phyloP scores from a whole-genome alignment of 176 grass and related monocot genomes.

The Rhynchospora breviuscula region DNA sequence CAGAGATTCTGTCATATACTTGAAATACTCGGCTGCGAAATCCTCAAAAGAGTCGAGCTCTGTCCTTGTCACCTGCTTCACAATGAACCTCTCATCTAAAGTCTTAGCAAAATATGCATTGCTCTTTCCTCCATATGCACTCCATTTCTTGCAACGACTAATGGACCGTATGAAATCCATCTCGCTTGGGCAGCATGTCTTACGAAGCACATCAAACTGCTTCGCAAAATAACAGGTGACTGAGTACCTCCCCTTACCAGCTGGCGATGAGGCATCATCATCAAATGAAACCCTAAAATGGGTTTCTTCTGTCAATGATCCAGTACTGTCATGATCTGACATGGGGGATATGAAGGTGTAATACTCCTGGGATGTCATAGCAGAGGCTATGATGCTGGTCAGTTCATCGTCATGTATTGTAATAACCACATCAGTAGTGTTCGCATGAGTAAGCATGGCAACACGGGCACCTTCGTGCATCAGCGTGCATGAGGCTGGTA shows the following conservation, averaged over 20 bases:
- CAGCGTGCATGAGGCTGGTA: slow-evolving; percentile 39
- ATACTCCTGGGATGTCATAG: slow-evolving; percentile 74
- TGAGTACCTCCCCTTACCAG: slow-evolving; percentile 79
- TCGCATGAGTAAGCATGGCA: slow-evolving; percentile 47
- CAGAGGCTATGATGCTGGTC: slow-evolving; percentile 88
- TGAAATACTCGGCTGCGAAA: slow-evolving; percentile 72
- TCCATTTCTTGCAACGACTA: slow-evolving; percentile 92
- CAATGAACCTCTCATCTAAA: slow-evolving; percentile 88
- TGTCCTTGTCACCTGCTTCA: slow-evolving; percentile 85
- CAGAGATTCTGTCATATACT: slow-evolving; percentile 62
- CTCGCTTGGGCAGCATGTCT: slow-evolving; percentile 69
- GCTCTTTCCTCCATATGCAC: slow-evolving; percentile 96
- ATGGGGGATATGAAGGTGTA: slow-evolving; percentile 32
- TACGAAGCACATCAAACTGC: slow-evolving; percentile 77
- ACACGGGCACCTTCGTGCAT: slow-evolving; percentile 33
- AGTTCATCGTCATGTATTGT: slow-evolving; percentile 88
- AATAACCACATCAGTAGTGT: slow-evolving; percentile 43
- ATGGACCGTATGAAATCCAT: slow-evolving; percentile 81
- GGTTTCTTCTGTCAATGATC: slow-evolving; percentile 38
- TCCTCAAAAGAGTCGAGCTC: slow-evolving; percentile 98
- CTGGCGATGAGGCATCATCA: slow-evolving; percentile 52
- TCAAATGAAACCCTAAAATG: slow-evolving; percentile 84
- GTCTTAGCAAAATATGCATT: slow-evolving; percentile 98
- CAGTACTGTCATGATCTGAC: slow-evolving; percentile 40
- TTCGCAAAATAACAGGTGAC: slow-evolving; percentile 91